phyloP scores from a whole-genome alignment of 345 rosid genomes.

The Salix udensis region DNA sequence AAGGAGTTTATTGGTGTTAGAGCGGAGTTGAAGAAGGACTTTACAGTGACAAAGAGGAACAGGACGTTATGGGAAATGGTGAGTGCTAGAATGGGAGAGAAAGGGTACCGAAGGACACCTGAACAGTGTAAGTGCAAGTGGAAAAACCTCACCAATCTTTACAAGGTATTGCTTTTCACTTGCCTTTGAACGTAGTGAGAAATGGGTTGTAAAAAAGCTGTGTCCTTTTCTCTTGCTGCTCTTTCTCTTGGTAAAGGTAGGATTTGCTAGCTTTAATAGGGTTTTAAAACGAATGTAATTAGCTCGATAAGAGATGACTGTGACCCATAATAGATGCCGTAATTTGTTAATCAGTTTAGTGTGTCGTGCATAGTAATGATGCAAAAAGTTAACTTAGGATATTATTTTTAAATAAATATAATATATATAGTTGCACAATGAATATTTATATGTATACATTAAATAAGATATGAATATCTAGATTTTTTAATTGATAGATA shows the following conservation, averaged over 20 bases:
- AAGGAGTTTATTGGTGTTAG: conserved; percentile 42
- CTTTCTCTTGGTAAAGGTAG: neutral
- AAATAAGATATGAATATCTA: too few relatives aligned
- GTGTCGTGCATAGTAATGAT: neutral
- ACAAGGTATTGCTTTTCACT: conserved; percentile 38
- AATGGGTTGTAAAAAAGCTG: neutral
- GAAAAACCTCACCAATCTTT: conserved; percentile 59
- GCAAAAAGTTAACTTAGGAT: too few relatives aligned
- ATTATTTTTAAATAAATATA: too few relatives aligned
- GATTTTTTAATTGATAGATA: too few relatives aligned
- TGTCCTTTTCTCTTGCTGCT: neutral
- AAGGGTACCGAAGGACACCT: conserved; percentile 43
- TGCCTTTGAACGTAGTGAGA: neutral
- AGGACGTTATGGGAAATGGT: conserved; percentile 53
- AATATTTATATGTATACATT: too few relatives aligned
- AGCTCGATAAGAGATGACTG: neutral
- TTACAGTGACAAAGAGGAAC: conserved; percentile 46
- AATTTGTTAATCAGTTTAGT: neutral
- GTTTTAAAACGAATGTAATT: neutral
- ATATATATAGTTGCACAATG: too few relatives aligned
- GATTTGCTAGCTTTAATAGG: neutral
- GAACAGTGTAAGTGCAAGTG: conserved; percentile 67
- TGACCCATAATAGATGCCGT: neutral
- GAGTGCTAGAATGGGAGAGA: conserved; percentile 41
- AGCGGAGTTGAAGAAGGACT: conserved; percentile 48